Evolutionary conservation across 1,139 yeast genomes (phyloP).

Genomic region (Blastobotrys apis): DNA sequence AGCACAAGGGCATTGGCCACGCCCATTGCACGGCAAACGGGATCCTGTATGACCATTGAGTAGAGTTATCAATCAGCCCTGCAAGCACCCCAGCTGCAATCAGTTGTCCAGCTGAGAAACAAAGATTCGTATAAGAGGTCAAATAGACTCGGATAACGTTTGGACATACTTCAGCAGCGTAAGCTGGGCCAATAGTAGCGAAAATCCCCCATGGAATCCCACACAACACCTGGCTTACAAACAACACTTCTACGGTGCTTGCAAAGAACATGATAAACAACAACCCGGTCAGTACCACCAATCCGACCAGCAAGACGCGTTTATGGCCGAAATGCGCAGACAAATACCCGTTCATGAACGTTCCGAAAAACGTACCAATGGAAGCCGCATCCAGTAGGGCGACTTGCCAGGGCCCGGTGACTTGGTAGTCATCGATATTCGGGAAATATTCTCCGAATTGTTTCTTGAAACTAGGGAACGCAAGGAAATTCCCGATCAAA

Average conservation of each 20-base stretch:
- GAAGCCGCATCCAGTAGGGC: conserved; percentile 41
- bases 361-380: conserved; percentile 30
- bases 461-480: conserved; percentile 10
- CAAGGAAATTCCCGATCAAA: conserved; percentile 40
- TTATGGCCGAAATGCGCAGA: conserved; percentile 47
- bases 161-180: conserved; percentile 49
- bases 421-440: conserved; percentile 32
- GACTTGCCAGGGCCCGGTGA: conserved; percentile 44
- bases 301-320: conserved; percentile 39
- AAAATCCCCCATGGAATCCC: conserved; percentile 48
- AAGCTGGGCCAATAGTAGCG: conserved; percentile 42
- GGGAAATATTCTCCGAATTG: conserved; percentile 5
- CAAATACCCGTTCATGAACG: conserved; percentile 14
- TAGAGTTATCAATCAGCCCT: neutral
- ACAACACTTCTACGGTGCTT: conserved; percentile 34
- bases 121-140: conserved; percentile 33
- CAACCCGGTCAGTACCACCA: conserved; percentile 26
- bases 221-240: conserved; percentile 41
- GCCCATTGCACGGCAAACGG: conserved; percentile 56
- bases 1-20: conserved; percentile 54
- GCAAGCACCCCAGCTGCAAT: conserved; percentile 20
- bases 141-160: conserved; percentile 39
- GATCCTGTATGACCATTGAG: conserved; percentile 37
- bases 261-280: conserved; percentile 45
- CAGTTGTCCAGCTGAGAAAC: conserved; percentile 44